A percentile compares a stretch with the other conserved stretches of the same genome.
Evolutionary conservation across 1,284 basidiomycete genomes (phyloP).

Genomic region (Leccinum subfulvum): DNA sequence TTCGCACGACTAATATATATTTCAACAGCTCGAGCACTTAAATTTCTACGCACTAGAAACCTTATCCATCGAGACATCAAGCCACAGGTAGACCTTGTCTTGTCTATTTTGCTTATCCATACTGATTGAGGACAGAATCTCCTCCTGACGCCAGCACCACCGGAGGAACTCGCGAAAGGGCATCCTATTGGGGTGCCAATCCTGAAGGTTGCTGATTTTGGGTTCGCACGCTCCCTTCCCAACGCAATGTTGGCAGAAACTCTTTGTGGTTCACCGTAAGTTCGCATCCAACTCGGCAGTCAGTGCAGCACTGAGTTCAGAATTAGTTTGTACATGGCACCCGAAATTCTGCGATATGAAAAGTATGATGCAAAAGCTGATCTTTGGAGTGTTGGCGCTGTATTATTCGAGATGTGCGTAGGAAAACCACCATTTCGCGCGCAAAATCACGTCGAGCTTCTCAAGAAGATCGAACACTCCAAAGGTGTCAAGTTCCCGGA

Average conservation of each 20-base stretch:
- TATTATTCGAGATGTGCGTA: constrained; percentile 93
- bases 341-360: constrained; percentile 95
- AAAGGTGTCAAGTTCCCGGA: constrained; percentile 92
- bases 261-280: constrained; percentile 93
- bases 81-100: constrained; percentile 65
- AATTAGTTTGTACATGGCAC: constrained; percentile 92
- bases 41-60: constrained; percentile 86
- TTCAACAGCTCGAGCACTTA: constrained; percentile 79
- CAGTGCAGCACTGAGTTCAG: constrained; percentile 10
- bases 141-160: constrained; percentile 80
- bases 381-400: constrained; percentile 97
- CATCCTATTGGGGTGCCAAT: constrained; percentile 91
- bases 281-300: constrained; percentile 16
- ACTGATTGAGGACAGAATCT: constrained; percentile 65
- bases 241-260: constrained; percentile 96
- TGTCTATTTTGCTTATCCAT: neutral
- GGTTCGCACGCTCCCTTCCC: constrained; percentile 91
- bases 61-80: constrained; percentile 98
- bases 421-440: constrained; percentile 95
- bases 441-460: constrained; percentile 92
- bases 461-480: constrained; percentile 88
- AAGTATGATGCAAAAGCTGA: constrained; percentile 99
- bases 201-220: constrained; percentile 97
- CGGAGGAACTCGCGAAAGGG: constrained; percentile 77
- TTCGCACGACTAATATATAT: constrained; percentile 36